These are phyloP conservation scores for Magnusiomyces suaveolens DNA, from an alignment of 1,139 yeast species.

Conservation along the genomic window DNA sequence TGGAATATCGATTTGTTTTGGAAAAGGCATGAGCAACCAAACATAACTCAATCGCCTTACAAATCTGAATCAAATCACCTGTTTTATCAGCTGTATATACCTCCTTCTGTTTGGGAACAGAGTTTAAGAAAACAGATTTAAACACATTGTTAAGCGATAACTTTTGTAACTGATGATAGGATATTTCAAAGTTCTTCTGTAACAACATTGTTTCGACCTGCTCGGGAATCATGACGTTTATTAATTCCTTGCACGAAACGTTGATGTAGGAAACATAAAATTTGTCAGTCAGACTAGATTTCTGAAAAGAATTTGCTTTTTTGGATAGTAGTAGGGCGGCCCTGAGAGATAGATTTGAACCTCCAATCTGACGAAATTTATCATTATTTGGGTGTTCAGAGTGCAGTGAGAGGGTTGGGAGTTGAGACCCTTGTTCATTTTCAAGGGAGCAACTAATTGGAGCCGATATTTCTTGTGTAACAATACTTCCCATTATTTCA, in stretches of 20 bases:
- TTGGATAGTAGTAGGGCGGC: not conserved
- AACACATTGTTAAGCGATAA: not conserved
- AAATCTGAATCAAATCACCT: not conserved
- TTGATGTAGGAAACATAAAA: constrained; percentile 2
- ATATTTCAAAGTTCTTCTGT: not conserved
- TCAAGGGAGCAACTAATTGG: not conserved
- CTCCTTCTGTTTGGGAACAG: not conserved
- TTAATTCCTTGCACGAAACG: not conserved
- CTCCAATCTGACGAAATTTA: not conserved
- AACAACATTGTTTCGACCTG: not conserved
- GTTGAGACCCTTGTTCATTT: too few relatives aligned
- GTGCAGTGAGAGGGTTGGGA: too few relatives aligned
- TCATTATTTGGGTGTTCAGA: too few relatives aligned
- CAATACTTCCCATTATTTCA: not conserved
- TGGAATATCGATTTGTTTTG: not conserved
- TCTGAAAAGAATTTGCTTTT: not conserved
- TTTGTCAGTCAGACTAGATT: not conserved
- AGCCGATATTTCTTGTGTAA: not conserved
- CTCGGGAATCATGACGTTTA: not conserved
- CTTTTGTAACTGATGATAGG: not conserved
- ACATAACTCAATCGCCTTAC: not conserved
- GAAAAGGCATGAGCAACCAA: not conserved
- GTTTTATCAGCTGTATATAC: not conserved
- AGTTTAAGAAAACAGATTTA: not conserved
- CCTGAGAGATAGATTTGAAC: not conserved